Base-by-base conservation (phyloP, 805 yeast genomes). In the Saccharomycopsis olivae region DNA sequence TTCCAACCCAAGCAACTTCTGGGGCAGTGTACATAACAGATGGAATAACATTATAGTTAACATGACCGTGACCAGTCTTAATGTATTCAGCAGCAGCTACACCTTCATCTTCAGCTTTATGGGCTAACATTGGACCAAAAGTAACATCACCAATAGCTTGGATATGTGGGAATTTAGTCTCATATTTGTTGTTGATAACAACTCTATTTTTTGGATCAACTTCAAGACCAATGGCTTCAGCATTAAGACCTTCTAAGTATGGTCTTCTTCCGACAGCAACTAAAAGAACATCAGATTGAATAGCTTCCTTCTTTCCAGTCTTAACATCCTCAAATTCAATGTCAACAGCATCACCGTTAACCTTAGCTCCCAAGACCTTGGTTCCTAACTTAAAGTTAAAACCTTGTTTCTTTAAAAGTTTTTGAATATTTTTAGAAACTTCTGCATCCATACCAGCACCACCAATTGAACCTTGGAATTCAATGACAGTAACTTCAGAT, bases 201-300 rank as follows among this genome's bases (percentile, higher is more conserved):
- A 92, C 71, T 61, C 97, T 79, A 48, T 96, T 96, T 62, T 74
- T 77, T 65, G 82, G 77, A 66, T 92, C 99, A 49, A 75, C 73
- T 60, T 92, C 98, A 51, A 94, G 64, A 48, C 95, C 97, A 47
- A 88, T 66, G 47, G 73, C 73, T 65, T 92, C 98, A 48, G 88
- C 81, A 60, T 83, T 78, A 51, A 92, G 72, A 43, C 95, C 96
- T 58, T 75, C 74, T 47, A 94, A 76, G 75, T 78, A 88, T 52
- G 99, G 98, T 69, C 96, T 85, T 74, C 99, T 88, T 60, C 99
- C 99, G 54, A 92, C 87, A 46, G 98, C 97, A 46, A 92, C 98
- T 53, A 92, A 73, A 56, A 92, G 71, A 30, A 88, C 94, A 59
- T 92, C 98, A 43, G 96, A 82, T 50, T 87, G 94, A 40, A 92